These are phyloP conservation scores for Aphanocladium album DNA, from an alignment of 2,329 filamentous ascomycete genomes.

Conservation along the genomic window DNA sequence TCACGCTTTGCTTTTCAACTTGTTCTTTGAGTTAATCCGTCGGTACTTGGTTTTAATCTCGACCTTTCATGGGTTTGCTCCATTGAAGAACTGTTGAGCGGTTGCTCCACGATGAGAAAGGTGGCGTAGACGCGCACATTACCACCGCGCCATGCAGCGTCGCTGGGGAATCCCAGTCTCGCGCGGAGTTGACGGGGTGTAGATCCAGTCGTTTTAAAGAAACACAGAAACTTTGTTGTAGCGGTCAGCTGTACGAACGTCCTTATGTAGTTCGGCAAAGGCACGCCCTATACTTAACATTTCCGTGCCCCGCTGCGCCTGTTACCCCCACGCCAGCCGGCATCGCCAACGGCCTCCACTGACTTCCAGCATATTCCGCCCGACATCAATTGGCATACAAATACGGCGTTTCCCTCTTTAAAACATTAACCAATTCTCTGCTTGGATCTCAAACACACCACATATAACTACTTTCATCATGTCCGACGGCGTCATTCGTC, in stretches of 20 bases:
- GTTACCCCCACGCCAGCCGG: constrained; percentile 4
- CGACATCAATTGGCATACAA: not conserved
- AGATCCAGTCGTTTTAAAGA: not conserved
- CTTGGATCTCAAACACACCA: not conserved
- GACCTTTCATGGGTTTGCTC: no score
- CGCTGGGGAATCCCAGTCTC: not conserved
- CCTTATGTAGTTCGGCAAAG: not conserved
- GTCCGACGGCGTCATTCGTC: constrained; percentile 6
- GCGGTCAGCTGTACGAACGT: no score
- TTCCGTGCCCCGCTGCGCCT: constrained; percentile 2
- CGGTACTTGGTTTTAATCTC: no score
- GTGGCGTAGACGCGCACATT: constrained; percentile 1
- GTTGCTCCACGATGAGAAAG: not conserved
- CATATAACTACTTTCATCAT: not conserved
- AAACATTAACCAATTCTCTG: not conserved
- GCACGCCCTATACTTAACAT: constrained; percentile 1
- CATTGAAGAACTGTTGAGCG: no score
- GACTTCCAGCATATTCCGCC: not conserved
- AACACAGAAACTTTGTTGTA: no score
- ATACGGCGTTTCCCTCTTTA: not conserved
- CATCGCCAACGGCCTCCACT: constrained; percentile 3
- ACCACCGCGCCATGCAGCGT: not conserved
- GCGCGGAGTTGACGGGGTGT: no score
- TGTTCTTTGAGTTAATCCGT: no score
- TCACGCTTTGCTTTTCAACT: no score